Conservation (phyloP, 352 stramenopile genomes). For the Globisporangium echinulatum region DNA sequence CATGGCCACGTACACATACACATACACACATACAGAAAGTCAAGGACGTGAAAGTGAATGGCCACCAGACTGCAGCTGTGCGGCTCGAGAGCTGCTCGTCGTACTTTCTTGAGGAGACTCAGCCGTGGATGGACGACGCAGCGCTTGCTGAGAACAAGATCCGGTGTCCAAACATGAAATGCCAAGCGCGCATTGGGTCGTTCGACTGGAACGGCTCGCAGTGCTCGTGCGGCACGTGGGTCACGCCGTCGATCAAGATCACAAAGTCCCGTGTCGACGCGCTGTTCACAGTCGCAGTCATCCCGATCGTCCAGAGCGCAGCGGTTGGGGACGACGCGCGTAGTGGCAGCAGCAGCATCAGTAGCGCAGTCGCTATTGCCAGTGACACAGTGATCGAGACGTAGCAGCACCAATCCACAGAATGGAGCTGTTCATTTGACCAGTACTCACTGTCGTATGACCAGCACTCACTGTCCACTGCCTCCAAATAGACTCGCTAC, state of each 20-base stretch:
- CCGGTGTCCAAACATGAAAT: constrained; percentile 60
- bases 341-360: neutral
- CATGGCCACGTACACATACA: neutral
- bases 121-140: constrained; percentile 69
- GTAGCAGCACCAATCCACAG: neutral
- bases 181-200: constrained; percentile 56
- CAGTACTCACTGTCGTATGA: too few relatives aligned
- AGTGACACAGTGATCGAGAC: neutral
- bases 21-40: constrained; percentile 27
- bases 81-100: constrained; percentile 47
- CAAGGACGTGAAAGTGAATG: constrained; percentile 61
- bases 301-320: constrained; percentile 23
- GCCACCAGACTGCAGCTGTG: constrained; percentile 15
- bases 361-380: neutral
- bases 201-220: constrained; percentile 77
- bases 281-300: constrained; percentile 17
- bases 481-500: too few relatives aligned
- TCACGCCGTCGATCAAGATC: constrained; percentile 78
- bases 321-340: constrained; percentile 16
- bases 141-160: constrained; percentile 63
- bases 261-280: constrained; percentile 73
- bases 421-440: too few relatives aligned
- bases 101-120: constrained; percentile 61
- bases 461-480: too few relatives aligned
- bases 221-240: constrained; percentile 79